Percentiles rank a stretch among this genome's conserved stretches.
phyloP scores from a whole-genome alignment of 257 asterid genomes.

The Solanum ossicruentum region DNA sequence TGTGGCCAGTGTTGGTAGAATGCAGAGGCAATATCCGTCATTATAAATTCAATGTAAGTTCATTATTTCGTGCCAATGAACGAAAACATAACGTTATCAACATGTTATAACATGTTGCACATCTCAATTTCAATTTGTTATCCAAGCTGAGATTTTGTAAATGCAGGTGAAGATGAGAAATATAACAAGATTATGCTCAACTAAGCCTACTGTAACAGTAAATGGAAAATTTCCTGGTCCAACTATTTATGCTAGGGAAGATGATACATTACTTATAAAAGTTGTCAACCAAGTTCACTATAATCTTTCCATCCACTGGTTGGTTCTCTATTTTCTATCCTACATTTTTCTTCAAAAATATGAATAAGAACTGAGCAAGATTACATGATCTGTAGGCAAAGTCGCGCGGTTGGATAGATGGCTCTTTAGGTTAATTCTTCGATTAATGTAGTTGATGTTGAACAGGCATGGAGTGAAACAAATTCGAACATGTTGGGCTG shows the following conservation, averaged over 20 bases:
- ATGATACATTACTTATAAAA: constrained; percentile 37
- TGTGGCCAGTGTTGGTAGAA: constrained; percentile 20
- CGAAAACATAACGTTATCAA: not conserved
- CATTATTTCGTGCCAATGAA: not conserved
- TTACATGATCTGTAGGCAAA: too few relatives aligned
- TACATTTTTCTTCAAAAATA: not conserved
- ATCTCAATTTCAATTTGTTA: not conserved
- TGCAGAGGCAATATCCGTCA: constrained; percentile 16
- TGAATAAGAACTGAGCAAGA: not conserved
- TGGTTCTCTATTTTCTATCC: not conserved
- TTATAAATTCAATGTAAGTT: constrained; percentile 44
- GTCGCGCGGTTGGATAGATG: not conserved
- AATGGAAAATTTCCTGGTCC: constrained; percentile 63
- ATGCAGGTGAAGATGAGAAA: constrained; percentile 34
- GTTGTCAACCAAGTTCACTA: constrained; percentile 44
- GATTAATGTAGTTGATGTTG: not conserved
- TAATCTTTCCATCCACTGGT: constrained; percentile 52
- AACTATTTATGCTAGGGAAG: constrained; percentile 45
- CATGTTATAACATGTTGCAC: not conserved
- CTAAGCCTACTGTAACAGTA: constrained; percentile 38
- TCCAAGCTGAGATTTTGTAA: not conserved
- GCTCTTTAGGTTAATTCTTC: not conserved
- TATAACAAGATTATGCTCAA: constrained; percentile 33
- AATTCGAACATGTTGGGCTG: constrained; percentile 27
- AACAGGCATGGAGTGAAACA: constrained; percentile 30